These are phyloP conservation scores for Irpex sp. DNA, from an alignment of 1,284 basidiomycete genomes.

Conservation along the genomic window DNA sequence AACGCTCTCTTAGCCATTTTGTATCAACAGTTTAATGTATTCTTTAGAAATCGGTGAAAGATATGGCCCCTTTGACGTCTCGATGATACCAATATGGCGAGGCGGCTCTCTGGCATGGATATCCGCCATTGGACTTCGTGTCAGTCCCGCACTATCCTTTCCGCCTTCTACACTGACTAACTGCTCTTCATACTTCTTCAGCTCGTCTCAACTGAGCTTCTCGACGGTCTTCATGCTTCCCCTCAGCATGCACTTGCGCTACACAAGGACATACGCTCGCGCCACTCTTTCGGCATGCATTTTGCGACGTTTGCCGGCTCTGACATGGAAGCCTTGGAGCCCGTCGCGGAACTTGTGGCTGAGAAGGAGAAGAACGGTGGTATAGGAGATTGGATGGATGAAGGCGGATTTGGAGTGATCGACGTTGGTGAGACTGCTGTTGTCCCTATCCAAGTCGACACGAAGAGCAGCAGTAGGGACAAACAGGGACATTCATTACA, in stretches of 20 bases:
- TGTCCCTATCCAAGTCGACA: neutral
- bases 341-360: conserved; percentile 27
- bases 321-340: conserved; percentile 33
- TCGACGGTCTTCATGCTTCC: conserved; percentile 22
- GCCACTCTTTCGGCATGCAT: conserved; percentile 36
- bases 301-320: conserved; percentile 35
- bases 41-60: conserved; percentile 29
- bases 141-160: conserved; percentile 9
- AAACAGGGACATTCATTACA: neutral
- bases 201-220: conserved; percentile 17
- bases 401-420: conserved; percentile 22
- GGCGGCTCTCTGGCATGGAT: conserved; percentile 29
- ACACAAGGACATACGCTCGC: conserved; percentile 28
- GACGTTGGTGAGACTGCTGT: conserved; percentile 28
- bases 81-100: conserved; percentile 34
- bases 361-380: conserved; percentile 16
- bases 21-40: neutral
- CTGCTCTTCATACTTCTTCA: neutral
- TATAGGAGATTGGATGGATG: conserved; percentile 26
- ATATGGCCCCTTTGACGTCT: conserved; percentile 31
- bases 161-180: neutral
- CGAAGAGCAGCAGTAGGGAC: neutral
- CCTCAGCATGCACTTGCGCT: conserved; percentile 22
- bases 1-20: neutral
- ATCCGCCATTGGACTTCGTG: conserved; percentile 25